These are phyloP conservation scores for Mortierella sp. DNA, from an alignment of 371 early-diverging fungal species.

Conservation along the genomic window DNA sequence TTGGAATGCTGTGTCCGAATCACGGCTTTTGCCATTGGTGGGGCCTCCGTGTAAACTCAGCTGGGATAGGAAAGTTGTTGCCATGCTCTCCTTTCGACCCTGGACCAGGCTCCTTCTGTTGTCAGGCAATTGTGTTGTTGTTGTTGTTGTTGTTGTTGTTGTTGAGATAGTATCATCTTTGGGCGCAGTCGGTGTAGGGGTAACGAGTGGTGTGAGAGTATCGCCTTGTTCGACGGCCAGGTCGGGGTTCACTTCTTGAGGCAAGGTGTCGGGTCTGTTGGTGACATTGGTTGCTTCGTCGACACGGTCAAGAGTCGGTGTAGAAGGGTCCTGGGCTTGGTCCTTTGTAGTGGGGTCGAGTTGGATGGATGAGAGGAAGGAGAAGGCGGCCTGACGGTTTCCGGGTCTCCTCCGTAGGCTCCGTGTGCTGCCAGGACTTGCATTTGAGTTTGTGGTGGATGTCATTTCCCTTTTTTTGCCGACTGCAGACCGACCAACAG, in stretches of 20 bases:
- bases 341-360: constrained; percentile 26
- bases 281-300: background rate
- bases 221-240: background rate
- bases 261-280: background rate
- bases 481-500: constrained; percentile 10
- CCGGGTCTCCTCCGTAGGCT: constrained; percentile 33
- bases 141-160: background rate
- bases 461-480: constrained; percentile 12
- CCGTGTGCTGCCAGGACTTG: background rate
- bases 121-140: background rate
- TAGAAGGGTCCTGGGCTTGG: background rate
- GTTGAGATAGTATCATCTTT: background rate
- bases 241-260: background rate
- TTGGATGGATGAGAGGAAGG: constrained; percentile 48
- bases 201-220: background rate
- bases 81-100: constrained; percentile 33
- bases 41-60: constrained; percentile 39
- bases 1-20: background rate
- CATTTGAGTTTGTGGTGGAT: background rate
- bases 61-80: constrained; percentile 40
- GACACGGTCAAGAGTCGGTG: background rate
- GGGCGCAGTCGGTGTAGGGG: background rate
- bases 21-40: background rate
- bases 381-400: constrained; percentile 47
- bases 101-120: constrained; percentile 17